Evolutionary conservation across 208 protist species (phyloP).

Genomic region (Crithidia bombi): DNA sequence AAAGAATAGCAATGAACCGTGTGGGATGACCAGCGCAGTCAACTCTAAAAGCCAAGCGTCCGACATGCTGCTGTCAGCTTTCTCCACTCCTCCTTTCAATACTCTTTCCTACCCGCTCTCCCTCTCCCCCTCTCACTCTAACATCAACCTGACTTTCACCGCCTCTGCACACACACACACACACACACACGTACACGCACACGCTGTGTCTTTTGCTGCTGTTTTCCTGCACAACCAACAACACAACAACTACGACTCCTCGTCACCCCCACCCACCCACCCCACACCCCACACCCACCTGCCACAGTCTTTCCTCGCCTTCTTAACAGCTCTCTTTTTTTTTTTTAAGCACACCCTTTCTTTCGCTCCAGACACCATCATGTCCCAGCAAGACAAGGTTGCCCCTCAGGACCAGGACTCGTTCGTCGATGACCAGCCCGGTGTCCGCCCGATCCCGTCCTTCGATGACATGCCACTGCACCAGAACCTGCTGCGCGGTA

Average conservation of each 20-base stretch:
- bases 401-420: slow-evolving; percentile 91
- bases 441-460: slow-evolving; percentile 80
- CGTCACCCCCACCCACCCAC: neutral
- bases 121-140: too few species aligned
- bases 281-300: neutral
- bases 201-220: neutral
- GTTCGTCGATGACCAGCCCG: slow-evolving; percentile 83
- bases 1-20: too few species aligned
- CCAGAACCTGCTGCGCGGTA: slow-evolving; percentile 73
- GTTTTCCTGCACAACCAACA: neutral
- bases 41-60: too few species aligned
- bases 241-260: neutral
- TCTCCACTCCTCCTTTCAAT: too few species aligned
- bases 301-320: slow-evolving; percentile 42
- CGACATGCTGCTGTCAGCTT: too few species aligned
- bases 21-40: too few species aligned
- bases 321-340: slow-evolving; percentile 65
- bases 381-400: slow-evolving; percentile 80
- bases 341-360: slow-evolving; percentile 56
- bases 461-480: slow-evolving; percentile 98
- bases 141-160: too few species aligned
- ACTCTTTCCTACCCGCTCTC: too few species aligned
- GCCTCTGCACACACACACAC: too few species aligned
- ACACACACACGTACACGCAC: neutral
- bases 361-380: slow-evolving; percentile 31